phyloP scores from a whole-genome alignment of 1,139 yeast species.

The Magnusiomyces suaveolens region DNA sequence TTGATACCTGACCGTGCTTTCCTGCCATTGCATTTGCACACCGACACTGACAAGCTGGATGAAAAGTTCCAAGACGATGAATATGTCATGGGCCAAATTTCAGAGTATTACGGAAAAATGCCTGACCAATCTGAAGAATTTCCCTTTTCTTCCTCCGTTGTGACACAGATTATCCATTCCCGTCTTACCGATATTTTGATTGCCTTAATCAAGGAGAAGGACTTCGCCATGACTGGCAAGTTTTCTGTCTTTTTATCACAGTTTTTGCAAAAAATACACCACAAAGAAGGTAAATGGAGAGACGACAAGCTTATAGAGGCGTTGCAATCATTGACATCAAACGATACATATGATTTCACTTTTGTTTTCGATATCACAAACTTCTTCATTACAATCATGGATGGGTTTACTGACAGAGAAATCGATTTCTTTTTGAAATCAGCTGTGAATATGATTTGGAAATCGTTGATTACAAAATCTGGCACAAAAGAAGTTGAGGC shows the following conservation, averaged over 20 bases:
- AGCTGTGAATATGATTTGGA: constrained; percentile 14
- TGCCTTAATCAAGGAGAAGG: constrained; percentile 20
- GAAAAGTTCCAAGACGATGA: constrained; percentile 16
- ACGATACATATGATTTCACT: constrained; percentile 10
- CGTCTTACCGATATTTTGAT: constrained; percentile 34
- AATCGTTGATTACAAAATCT: constrained; percentile 36
- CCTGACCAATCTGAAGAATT: constrained; percentile 25
- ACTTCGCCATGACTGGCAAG: constrained; percentile 21
- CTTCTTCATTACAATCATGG: constrained; percentile 36
- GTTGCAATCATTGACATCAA: constrained; percentile 18
- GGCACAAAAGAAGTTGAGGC: constrained; percentile 55
- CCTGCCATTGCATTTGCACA: constrained; percentile 34
- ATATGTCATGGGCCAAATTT: constrained; percentile 27
- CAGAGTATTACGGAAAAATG: constrained; percentile 27
- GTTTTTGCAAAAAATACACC: constrained; percentile 43
- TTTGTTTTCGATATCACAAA: constrained; percentile 42
- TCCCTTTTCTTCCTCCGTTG: constrained; percentile 41
- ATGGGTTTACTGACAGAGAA: constrained; percentile 19
- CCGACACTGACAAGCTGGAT: constrained; percentile 28
- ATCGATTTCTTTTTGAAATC: constrained; percentile 18
- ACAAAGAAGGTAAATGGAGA: constrained; percentile 28
- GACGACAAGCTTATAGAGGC: constrained; percentile 30
- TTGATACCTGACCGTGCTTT: constrained; percentile 54
- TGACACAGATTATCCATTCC: constrained; percentile 38
- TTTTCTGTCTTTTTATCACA: constrained; percentile 37